phyloP scores from a whole-genome alignment of 495 filamentous ascomycete genomes.

The Hyaloscypha variabilis region DNA sequence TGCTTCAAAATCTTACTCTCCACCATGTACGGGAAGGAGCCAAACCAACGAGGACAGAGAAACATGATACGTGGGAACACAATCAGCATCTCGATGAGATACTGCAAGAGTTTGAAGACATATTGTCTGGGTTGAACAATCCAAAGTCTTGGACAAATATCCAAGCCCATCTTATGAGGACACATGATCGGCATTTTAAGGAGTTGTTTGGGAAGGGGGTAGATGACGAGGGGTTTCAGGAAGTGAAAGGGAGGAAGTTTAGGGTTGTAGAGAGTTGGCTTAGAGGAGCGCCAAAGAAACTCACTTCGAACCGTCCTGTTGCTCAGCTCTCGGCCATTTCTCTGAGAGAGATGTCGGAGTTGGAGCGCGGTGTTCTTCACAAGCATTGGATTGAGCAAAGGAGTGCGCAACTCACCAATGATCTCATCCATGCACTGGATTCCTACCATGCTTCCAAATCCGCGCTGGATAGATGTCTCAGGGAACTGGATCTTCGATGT shows the following conservation, averaged over 20 bases:
- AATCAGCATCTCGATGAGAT: constrained; percentile 38
- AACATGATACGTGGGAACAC: constrained; percentile 31
- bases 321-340: constrained; percentile 25
- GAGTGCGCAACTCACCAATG: constrained; percentile 35
- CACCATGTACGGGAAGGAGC: constrained; percentile 36
- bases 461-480: constrained; percentile 38
- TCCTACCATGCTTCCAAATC: constrained; percentile 39
- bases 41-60: constrained; percentile 46
- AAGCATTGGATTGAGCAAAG: constrained; percentile 52
- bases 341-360: constrained; percentile 33
- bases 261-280: constrained; percentile 29
- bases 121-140: constrained; percentile 29
- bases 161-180: constrained; percentile 30
- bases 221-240: constrained; percentile 29
- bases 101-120: constrained; percentile 25
- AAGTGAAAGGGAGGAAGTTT: constrained; percentile 28
- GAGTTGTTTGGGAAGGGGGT: constrained; percentile 30
- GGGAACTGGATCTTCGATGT: constrained; percentile 55
- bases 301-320: constrained; percentile 23
- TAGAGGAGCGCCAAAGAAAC: constrained; percentile 27
- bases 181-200: constrained; percentile 25
- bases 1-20: constrained; percentile 51
- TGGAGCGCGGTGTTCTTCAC: constrained; percentile 36
- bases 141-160: constrained; percentile 30
- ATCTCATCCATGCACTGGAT: constrained; percentile 36